Base-by-base conservation (phyloP, 768 basidiomycete species). In the Russula sp. region DNA sequence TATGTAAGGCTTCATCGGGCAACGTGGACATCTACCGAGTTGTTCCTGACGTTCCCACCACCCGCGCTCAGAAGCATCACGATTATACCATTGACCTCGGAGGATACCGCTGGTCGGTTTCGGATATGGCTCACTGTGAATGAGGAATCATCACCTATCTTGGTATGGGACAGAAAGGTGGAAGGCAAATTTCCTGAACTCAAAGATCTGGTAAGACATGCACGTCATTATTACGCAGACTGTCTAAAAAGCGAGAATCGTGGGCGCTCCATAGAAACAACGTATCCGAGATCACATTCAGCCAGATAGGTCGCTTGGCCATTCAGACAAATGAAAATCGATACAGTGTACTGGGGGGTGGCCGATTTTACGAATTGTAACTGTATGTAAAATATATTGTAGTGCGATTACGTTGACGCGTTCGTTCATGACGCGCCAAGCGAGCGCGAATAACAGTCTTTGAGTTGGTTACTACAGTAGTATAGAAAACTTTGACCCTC, bases 121-220 rank as follows among this genome's bases (percentile, higher is more conserved):
- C 84, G 95, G 20, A 85, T 97, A 27, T 98, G 95, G 95, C 74
- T 97, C 40, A 81, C 77, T 22, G 68, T 74, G 4, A 76, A 73
- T 13, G 73, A 74, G 18, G 56, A 34, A 1, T 68, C 72, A 45
- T 62, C 72, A 4, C 78, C 84, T 34, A 65, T 74, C 51, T 73
- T 94, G 62, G 71, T 92, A 16, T 97, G 95, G 94, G 94, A 97
- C 73, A 78, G 95, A 65, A 98, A 98, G 71, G 75, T 84, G 27
- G 90, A 95, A 72, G 91, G 91, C 45, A 89, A 91, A 2, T 98
- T 98, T 70, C 95, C 95, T 0, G 95, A 97, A 75, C 77, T 94
- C 65, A 95, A 93, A 74, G 78, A 82, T 27, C 76, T 94, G 71
- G 92, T 92, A 71, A 71, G 86, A 76, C 6, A 9, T n/a, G 9